Evolutionary conservation across 2,329 filamentous ascomycete species (phyloP), one percentile per base, ranked within the genome.

Genomic region (Alternaria sp.): DNA sequence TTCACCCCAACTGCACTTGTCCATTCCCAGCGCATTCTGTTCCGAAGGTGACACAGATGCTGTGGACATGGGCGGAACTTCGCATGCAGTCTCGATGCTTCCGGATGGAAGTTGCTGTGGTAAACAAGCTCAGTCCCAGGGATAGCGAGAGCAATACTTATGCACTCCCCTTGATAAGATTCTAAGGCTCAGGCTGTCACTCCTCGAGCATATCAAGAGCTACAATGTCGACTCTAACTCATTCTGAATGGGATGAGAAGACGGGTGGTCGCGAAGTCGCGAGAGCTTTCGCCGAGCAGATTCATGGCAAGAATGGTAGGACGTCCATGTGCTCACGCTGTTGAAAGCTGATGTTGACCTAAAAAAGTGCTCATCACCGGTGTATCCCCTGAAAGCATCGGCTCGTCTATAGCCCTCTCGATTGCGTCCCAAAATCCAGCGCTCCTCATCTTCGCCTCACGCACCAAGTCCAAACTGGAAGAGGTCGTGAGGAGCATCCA

Each of bases 391-490:
- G 72, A 75, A 55, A 70, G 67, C 19, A 78, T 78, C 19, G 74
- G 75, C 9, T 77, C 73, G 12, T 71, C 74, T 6, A 76, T 70
- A 28, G 70, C 73, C n/a, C 25, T 69, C 4, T 65, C 68, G 19
- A 67, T 77, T 10, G 74, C 74, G 23, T 77, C 74, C 0, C 73
- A 77, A 58, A 57, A 52, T 2, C 76, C 77, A 0, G 23, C 50
- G 10, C 67, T 79, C 8, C 54, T 79, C 0, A 70, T 79, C 21
- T 72, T 79, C 30, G 76, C 74, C 11, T 83, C 83, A 17, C 85
- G 85, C 54, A 84, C 77, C 43, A 63, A 72, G 10, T 59, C 74
- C 13, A 86, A 85, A 53, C 72, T 83, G 12, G 72, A 81, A 4
- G 66, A 79, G 5, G 80, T 83, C 1, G 75, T 78, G 9, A 73